Evolutionary conservation across 208 protist species (phyloP).

Genomic region (Crithidia expoeki): DNA sequence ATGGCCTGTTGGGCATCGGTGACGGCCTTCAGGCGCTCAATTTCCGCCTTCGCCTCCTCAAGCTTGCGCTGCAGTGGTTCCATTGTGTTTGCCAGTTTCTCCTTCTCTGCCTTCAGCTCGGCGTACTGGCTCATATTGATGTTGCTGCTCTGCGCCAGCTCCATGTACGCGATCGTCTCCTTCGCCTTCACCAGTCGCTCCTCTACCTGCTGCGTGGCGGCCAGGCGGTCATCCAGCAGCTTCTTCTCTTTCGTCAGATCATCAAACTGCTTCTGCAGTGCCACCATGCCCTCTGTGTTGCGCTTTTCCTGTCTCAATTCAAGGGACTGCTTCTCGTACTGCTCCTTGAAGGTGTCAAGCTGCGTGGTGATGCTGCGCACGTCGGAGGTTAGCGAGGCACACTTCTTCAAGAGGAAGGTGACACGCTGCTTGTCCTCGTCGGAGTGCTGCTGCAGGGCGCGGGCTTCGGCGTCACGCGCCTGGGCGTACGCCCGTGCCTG

Average conservation of each 20-base stretch:
- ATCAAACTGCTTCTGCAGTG: constrained; percentile 49
- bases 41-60: constrained; percentile 68
- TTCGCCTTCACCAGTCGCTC: constrained; percentile 84
- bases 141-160: constrained; percentile 71
- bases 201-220: constrained; percentile 62
- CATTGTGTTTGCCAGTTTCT: constrained; percentile 74
- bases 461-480: constrained; percentile 47
- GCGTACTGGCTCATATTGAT: constrained; percentile 89
- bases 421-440: constrained; percentile 85
- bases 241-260: constrained; percentile 54
- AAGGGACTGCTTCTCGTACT: constrained; percentile 48
- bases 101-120: constrained; percentile 68
- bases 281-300: constrained; percentile 49
- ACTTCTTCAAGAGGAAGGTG: constrained; percentile 78
- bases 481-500: constrained; percentile 47
- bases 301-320: constrained; percentile 61
- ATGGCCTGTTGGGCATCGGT: constrained; percentile 73
- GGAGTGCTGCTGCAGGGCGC: constrained; percentile 42
- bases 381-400: constrained; percentile 60
- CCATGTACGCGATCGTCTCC: constrained; percentile 90
- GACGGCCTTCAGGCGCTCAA: constrained; percentile 59
- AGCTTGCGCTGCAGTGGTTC: constrained; percentile 69
- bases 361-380: constrained; percentile 33
- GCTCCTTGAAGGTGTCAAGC: constrained; percentile 52
- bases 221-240: constrained; percentile 63